Evolutionary conservation across 352 stramenopile genomes (phyloP).

Genomic region (Globisporangium cystogenes): DNA sequence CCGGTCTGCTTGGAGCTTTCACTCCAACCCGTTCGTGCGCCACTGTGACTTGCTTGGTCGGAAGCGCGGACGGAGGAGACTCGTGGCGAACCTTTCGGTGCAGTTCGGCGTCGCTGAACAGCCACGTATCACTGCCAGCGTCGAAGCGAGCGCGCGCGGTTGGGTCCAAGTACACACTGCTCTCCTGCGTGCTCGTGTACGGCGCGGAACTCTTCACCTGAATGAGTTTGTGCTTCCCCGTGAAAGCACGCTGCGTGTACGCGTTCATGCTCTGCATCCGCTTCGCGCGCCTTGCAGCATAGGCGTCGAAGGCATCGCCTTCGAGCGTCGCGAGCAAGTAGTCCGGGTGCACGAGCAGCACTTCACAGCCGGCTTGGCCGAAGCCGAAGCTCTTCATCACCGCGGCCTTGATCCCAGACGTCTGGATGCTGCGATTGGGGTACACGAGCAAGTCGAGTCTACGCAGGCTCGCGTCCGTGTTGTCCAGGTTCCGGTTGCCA

Average conservation of each 20-base stretch:
- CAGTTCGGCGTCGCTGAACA: constrained; percentile 34
- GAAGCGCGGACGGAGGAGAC: neutral
- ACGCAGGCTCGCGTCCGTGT: constrained; percentile 59
- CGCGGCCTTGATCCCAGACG: constrained; percentile 68
- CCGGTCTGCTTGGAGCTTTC: neutral
- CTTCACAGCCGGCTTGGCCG: constrained; percentile 65
- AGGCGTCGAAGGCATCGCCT: constrained; percentile 42
- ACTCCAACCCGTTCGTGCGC: neutral
- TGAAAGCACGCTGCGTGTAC: constrained; percentile 72
- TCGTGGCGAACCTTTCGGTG: neutral
- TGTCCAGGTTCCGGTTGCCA: constrained; percentile 82
- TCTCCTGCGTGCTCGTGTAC: constrained; percentile 78
- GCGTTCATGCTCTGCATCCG: constrained; percentile 51
- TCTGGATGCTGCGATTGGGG: constrained; percentile 77
- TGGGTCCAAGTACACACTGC: constrained; percentile 82
- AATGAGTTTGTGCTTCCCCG: constrained; percentile 66
- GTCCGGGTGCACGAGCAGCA: constrained; percentile 77
- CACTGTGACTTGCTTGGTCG: neutral
- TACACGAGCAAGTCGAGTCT: constrained; percentile 80
- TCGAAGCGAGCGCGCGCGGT: constrained; percentile 76
- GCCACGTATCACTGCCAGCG: constrained; percentile 55
- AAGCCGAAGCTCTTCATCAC: constrained; percentile 86
- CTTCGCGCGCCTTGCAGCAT: constrained; percentile 23
- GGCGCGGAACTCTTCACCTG: constrained; percentile 79
- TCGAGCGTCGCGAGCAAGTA: constrained; percentile 55